A percentile compares a stretch with the other conserved stretches of the same genome.
Conservation (phyloP, 257 asterid genomes). For the Paulownia fortunei region DNA sequence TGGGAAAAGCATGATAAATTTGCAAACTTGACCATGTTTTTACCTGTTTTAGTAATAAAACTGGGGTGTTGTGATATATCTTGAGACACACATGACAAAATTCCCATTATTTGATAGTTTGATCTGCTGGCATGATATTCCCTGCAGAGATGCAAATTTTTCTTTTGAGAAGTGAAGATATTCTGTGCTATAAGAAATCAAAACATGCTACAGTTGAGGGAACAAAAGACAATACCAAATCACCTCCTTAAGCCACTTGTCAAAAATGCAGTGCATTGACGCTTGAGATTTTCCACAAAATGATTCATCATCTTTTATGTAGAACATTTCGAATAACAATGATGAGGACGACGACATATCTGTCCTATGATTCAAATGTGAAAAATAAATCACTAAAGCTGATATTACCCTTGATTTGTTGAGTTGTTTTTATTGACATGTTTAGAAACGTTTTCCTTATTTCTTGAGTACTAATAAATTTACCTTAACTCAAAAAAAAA, state of each 20-base stretch:
- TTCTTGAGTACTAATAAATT: too few relatives aligned
- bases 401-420: not conserved
- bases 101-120: conserved; percentile 22
- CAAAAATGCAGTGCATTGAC: not conserved
- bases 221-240: conserved; percentile 26
- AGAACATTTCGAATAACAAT: not conserved
- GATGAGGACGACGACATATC: not conserved
- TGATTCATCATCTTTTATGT: not conserved
- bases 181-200: conserved; percentile 30
- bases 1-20: not conserved
- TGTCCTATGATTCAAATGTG: not conserved
- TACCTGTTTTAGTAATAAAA: conserved; percentile 14
- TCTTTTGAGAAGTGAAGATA: conserved; percentile 35
- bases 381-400: not conserved
- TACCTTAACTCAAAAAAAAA: too few relatives aligned
- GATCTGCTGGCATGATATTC: conserved; percentile 27
- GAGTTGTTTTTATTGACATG: not conserved
- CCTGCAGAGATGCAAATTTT: conserved; percentile 27
- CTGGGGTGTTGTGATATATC: not conserved
- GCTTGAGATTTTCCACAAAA: not conserved
- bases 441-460: too few relatives aligned
- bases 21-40: conserved; percentile 9
- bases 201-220: conserved; percentile 32
- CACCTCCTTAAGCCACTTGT: conserved; percentile 30
- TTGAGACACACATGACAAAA: not conserved